phyloP scores from a whole-genome alignment of 2,329 filamentous ascomycete genomes.

The Nemania abortiva region DNA sequence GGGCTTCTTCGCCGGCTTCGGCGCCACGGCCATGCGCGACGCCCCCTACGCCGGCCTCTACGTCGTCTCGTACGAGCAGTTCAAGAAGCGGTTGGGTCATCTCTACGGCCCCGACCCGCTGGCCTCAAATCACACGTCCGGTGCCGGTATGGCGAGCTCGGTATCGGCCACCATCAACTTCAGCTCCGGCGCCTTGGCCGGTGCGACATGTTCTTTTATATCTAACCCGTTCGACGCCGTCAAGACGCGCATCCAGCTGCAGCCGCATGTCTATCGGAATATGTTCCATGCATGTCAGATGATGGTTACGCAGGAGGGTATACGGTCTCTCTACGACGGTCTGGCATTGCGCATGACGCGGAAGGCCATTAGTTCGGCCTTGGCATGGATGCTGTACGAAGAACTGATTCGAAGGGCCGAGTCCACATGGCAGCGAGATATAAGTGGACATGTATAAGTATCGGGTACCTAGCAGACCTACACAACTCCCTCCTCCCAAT shows the following conservation, averaged over 20 bases:
- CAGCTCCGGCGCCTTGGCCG: conserved; percentile 81
- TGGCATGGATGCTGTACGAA: conserved; percentile 98
- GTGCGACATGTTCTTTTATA: conserved; percentile 83
- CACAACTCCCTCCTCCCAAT: conserved; percentile 13
- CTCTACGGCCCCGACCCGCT: conserved; percentile 41
- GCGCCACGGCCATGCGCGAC: conserved; percentile 91
- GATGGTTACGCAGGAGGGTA: conserved; percentile 86
- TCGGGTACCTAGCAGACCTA: conserved; percentile 24
- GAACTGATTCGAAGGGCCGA: conserved; percentile 83
- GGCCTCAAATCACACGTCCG: conserved; percentile 16
- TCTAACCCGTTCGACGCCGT: conserved; percentile 98
- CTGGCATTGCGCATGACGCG: conserved; percentile 87
- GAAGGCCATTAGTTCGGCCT: conserved; percentile 92
- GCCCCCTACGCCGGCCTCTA: conserved; percentile 98
- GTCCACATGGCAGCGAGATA: conserved; percentile 49
- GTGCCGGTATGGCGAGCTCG: conserved; percentile 52
- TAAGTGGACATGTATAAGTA: conserved; percentile 45
- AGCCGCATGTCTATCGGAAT: conserved; percentile 85
- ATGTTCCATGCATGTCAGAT: conserved; percentile 79
- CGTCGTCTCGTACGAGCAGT: conserved; percentile 91
- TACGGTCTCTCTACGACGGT: conserved; percentile 85
- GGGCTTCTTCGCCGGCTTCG: conserved; percentile 94
- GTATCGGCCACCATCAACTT: conserved; percentile 83
- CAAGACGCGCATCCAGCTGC: conserved; percentile 93
- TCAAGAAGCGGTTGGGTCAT: conserved; percentile 72